Base-by-base conservation (phyloP, 2,329 filamentous ascomycete species). In the Exophiala bonariae region DNA sequence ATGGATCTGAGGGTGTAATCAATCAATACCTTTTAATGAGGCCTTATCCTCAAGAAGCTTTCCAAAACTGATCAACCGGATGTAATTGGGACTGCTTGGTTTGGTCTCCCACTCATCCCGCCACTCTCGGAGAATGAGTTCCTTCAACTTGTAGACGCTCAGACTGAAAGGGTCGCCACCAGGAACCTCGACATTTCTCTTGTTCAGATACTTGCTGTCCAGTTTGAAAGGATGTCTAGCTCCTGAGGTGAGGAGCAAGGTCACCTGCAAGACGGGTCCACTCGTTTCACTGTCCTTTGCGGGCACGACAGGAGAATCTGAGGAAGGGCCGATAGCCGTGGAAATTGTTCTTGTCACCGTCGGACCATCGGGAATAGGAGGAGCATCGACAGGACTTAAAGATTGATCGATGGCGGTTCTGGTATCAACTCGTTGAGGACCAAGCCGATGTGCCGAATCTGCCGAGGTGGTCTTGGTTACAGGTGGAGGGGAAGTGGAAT, bases 121-220 rank as follows among this genome's bases (percentile, higher is more conserved):
- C 92, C 92, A 97, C 66, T 96, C 91, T 60, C 89, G 80, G 73
- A 93, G 80, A 64, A 97, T 96, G 63, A 96, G 74, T 71, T 96
- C 90, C 70, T 96, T 96, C 56, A 97, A 73, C 3, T 89, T 95
- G 66, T 96, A 96, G 41, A 96, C 86, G 58, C 88, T 95, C 70
- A 97, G 89, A 63, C 85, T 87, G 64, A 89, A 91, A 1, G 90
- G 90, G 63, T 96, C 89, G 55, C 80, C 77, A 23, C 85, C 84
- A 16, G 89, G 85, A 1, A 93, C 81, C 38, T 79, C 80, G 44
- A 96, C 87, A 59, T 86, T 87, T 50, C 89, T 82, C 68, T 91
- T 90, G 44, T 78, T 77, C 44, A 97, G 74, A 62, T 96, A 96
- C 63, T 83, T 88, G 61, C 88, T 86, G 67, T 95, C 88, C 57